These are phyloP conservation scores for Pisolithus microcarpus DNA, from an alignment of 768 basidiomycete genomes.

Conservation along the genomic window DNA sequence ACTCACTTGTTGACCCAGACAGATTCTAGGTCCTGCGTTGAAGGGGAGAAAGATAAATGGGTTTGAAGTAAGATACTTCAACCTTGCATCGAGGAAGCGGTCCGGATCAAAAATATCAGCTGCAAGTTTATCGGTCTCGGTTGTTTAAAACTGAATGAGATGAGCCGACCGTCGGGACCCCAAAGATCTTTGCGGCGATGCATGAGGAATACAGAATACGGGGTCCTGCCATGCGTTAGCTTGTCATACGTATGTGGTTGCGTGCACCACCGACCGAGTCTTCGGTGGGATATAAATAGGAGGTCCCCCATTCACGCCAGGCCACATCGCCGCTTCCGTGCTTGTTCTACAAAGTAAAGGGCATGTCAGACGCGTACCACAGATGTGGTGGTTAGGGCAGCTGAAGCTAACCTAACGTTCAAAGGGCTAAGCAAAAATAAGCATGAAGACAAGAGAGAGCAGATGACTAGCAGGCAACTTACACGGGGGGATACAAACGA, in stretches of 20 bases:
- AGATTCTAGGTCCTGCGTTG: conserved; percentile 61
- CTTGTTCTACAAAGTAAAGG: conserved; percentile 14
- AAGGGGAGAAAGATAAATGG: conserved; percentile 68
- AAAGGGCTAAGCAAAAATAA: conserved; percentile 11
- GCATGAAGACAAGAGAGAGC: not conserved
- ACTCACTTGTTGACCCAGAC: conserved; percentile 43
- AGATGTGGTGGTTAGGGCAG: too few relatives aligned
- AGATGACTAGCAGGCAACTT: not conserved
- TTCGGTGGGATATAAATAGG: conserved; percentile 29
- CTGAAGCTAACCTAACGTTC: conserved; percentile 12
- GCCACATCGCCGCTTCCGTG: conserved; percentile 16
- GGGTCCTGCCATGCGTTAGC: not conserved
- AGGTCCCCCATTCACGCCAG: conserved; percentile 15
- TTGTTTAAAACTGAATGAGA: not conserved
- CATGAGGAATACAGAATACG: conserved; percentile 26
- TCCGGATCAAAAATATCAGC: conserved; percentile 51
- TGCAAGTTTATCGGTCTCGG: conserved; percentile 1
- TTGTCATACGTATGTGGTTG: not conserved
- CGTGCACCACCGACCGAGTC: conserved; percentile 15
- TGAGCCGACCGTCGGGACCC: conserved; percentile 29
- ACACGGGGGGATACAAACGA: conserved; percentile 27
- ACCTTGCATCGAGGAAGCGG: conserved; percentile 53
- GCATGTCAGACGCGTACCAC: not conserved
- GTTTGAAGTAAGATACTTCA: conserved; percentile 48
- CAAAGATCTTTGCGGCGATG: conserved; percentile 33